Conservation (phyloP, 768 basidiomycete genomes). For the Glaciozyma martinii region DNA sequence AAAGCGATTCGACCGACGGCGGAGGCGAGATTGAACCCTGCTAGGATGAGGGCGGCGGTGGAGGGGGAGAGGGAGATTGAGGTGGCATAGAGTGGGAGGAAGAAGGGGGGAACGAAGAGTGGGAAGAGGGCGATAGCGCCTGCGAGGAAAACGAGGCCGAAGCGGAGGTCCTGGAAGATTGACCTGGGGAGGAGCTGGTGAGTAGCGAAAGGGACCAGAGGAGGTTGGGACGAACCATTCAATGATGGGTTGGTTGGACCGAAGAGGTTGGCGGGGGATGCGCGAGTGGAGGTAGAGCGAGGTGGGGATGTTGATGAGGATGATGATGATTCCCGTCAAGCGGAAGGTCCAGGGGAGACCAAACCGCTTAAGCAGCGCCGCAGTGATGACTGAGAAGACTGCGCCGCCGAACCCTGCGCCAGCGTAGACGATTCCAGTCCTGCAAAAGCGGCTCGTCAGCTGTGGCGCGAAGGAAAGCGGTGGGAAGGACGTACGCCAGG, state of each 20-base stretch:
- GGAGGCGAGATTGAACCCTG: conserved; percentile 36
- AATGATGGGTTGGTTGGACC: conserved; percentile 7
- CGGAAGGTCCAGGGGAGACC: conserved; percentile 34
- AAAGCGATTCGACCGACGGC: conserved; percentile 33
- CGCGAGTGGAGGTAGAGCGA: not conserved
- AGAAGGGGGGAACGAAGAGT: conserved; percentile 36
- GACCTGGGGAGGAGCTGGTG: conserved; percentile 7
- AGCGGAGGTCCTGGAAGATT: conserved; percentile 29
- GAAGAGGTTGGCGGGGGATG: conserved; percentile 7
- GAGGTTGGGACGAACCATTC: conserved; percentile 25
- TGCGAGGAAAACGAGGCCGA: conserved; percentile 25
- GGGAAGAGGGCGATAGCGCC: conserved; percentile 31
- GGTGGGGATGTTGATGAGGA: conserved; percentile 6
- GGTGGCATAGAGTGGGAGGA: conserved; percentile 35
- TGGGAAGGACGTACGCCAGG: conserved; percentile 16
- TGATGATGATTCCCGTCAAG: not conserved
- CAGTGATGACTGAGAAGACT: conserved; percentile 19
- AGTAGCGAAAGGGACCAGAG: not conserved
- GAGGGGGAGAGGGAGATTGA: conserved; percentile 28
- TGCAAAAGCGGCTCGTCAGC: not conserved
- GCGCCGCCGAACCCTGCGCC: conserved; percentile 34
- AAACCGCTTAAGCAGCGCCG: conserved; percentile 20
- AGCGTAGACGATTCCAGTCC: conserved; percentile 33
- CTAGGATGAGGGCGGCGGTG: conserved; percentile 24
- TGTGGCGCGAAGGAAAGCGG: not conserved